Conservation (phyloP, 441 rosid genomes). For the Populus tomentosa region DNA sequence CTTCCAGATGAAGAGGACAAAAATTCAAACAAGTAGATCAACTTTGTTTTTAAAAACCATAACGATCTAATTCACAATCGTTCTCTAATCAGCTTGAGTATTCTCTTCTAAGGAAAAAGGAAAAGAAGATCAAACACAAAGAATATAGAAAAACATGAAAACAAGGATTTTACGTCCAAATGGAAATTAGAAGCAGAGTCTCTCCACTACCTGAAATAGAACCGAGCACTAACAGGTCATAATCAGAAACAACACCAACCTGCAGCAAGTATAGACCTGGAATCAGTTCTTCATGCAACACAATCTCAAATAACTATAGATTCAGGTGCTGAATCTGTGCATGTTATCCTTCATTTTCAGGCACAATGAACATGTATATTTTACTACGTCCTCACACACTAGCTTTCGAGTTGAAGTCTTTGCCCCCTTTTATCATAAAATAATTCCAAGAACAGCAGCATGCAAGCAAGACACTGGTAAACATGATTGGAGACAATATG, state of each 20-base stretch:
- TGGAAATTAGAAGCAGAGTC: neutral
- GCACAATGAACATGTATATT: neutral
- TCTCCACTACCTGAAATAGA: slow-evolving; percentile 64
- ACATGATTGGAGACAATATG: neutral
- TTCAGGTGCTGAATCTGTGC: neutral
- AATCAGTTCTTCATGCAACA: slow-evolving; percentile 1
- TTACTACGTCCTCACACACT: neutral
- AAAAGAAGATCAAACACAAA: neutral
- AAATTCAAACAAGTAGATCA: neutral
- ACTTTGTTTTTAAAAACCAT: neutral
- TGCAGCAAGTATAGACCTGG: slow-evolving; percentile 25
- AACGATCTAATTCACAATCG: neutral
- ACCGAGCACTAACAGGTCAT: slow-evolving; percentile 81
- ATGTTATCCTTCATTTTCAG: neutral
- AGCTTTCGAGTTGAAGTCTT: neutral
- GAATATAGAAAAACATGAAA: neutral
- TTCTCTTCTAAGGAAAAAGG: neutral
- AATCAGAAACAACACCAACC: slow-evolving; percentile 97
- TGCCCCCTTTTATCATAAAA: neutral
- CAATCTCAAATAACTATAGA: neutral
- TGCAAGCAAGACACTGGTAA: neutral
- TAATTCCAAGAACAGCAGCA: neutral
- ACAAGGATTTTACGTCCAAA: neutral
- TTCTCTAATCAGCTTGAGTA: neutral
- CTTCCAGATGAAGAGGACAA: too few species aligned